These are phyloP conservation scores for Backusella tarrabulga DNA, from an alignment of 192 early-diverging fungal species.

Conservation along the genomic window DNA sequence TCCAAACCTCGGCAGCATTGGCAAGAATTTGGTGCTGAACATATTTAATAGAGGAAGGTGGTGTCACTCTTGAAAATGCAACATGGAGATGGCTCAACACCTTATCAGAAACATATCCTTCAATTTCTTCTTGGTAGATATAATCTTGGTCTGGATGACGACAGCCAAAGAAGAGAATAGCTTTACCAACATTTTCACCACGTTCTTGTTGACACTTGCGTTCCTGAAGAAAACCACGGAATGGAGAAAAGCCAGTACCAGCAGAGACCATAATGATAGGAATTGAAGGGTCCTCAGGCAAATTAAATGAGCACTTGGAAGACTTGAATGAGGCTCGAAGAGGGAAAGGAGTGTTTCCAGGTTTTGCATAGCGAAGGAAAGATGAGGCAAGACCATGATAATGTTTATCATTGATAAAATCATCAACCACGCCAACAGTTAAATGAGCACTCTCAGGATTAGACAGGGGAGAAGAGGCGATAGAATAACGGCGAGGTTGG, in stretches of 20 bases:
- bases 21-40: constrained; percentile 30
- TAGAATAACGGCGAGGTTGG: constrained; percentile 85
- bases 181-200: constrained; percentile 59
- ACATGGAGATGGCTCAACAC: constrained; percentile 55
- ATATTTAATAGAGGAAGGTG: constrained; percentile 17
- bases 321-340: constrained; percentile 24
- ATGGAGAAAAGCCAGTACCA: constrained; percentile 93
- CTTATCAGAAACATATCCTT: constrained; percentile 42
- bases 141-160: constrained; percentile 66
- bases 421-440: constrained; percentile 36
- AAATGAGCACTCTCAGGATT: constrained; percentile 31
- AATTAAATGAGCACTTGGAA: constrained; percentile 48
- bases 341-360: constrained; percentile 23
- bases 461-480: constrained; percentile 64
- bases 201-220: constrained; percentile 28
- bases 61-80: constrained; percentile 60
- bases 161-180: constrained; percentile 79
- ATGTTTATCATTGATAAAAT: constrained; percentile 15
- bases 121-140: constrained; percentile 73
- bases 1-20: constrained; percentile 18
- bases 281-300: constrained; percentile 54
- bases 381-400: constrained; percentile 34
- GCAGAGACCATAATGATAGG: constrained; percentile 87
- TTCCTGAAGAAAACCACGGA: constrained; percentile 77
- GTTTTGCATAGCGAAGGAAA: constrained; percentile 18